Conservation (phyloP, 2,329 filamentous ascomycete genomes). For the Chrysosphaeria jannelii region DNA sequence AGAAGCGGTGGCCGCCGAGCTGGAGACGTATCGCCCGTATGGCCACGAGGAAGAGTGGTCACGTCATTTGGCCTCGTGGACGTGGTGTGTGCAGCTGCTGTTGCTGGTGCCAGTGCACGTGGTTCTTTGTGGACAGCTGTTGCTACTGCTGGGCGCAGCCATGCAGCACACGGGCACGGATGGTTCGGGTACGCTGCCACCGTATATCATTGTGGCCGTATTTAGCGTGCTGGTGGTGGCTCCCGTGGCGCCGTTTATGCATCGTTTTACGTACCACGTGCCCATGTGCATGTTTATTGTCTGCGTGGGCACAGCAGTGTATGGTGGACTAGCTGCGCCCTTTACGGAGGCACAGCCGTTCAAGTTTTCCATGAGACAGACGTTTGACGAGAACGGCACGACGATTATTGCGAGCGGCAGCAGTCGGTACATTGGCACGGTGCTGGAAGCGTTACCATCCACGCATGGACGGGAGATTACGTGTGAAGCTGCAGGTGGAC, state of each 20-base stretch:
- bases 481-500: conserved; percentile 14
- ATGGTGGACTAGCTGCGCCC: conserved; percentile 67
- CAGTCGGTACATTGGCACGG: conserved; percentile 30
- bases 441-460: conserved; percentile 41
- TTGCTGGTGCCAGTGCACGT: conserved; percentile 50
- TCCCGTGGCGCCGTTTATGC: conserved; percentile 57
- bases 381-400: conserved; percentile 40
- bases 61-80: conserved; percentile 44
- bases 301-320: conserved; percentile 46
- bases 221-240: conserved; percentile 43
- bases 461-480: conserved; percentile 27
- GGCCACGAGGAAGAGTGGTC: conserved; percentile 69
- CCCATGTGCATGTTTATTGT: conserved; percentile 47
- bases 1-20: conserved; percentile 6
- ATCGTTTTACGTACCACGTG: conserved; percentile 59
- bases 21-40: conserved; percentile 17
- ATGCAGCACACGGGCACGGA: conserved; percentile 62
- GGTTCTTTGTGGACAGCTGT: conserved; percentile 47
- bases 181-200: conserved; percentile 38
- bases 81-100: conserved; percentile 68
- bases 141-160: conserved; percentile 38
- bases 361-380: conserved; percentile 70
- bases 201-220: conserved; percentile 38
- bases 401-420: conserved; percentile 38
- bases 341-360: conserved; percentile 54